Base-by-base conservation (phyloP, 2,329 filamentous ascomycete species). In the Thielaviopsis euricoi region DNA sequence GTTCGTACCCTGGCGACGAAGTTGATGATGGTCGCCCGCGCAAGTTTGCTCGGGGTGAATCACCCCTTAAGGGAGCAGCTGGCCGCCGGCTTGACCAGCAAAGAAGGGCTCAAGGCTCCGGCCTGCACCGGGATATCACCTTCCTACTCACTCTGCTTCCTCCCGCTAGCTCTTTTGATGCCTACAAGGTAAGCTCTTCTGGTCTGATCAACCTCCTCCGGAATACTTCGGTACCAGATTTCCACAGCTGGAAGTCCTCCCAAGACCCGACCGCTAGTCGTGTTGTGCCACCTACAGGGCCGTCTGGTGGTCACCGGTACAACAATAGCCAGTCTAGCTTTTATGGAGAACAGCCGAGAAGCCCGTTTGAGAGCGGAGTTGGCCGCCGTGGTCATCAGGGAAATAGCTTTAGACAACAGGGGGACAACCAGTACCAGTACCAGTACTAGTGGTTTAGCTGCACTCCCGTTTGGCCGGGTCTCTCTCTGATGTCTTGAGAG, bases 41-140 rank as follows among this genome's bases (percentile, higher is more conserved):
- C 64, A 96, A 97, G 69, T 78, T 96, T 55, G 80, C 85, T 53
- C 83, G 94, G 51, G 90, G 86, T n/a, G 89, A 87, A 58, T 97
- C 91, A 5, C 93, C 94, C 0, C 77, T 97, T 43, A 98, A 97
- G 68, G 89, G 89, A 15, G 87, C 88, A 1, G 89, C 91, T 43
- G 88, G 89, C 25, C 84, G 90, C 58, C 84, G 90, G 40, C 76
- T 94, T 22, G 88, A 93, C 65, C 86, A 93, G 67, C 83, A 88
- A 67, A 78, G 81, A 55, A 76, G 82, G 5, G 81, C 78, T 64
- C 79, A 79, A 62, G 73, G 74, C 13, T 78, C 85, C 2, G 82
- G 87, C 0, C 77, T 96, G 43, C 88, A 91, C 26, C 81, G 87
- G 48, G 79, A 82, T 61, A 77, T 82, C 49, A 80, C 76, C 0